Base-by-base conservation (phyloP, 2,329 filamentous ascomycete genomes). In the Boeremia lycopersici region DNA sequence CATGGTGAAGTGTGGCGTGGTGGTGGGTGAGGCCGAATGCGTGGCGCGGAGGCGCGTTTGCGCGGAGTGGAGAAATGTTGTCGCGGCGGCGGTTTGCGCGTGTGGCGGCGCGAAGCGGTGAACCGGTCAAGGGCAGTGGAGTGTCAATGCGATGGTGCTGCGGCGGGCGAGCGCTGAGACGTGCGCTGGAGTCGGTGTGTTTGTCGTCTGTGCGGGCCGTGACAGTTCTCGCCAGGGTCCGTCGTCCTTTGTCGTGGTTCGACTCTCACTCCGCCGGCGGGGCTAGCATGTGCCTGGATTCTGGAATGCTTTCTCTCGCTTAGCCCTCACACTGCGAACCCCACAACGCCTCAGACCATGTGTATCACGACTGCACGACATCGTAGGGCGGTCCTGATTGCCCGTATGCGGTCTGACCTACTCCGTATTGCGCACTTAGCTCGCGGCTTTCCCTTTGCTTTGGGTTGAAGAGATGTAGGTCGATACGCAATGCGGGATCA, bases 1-100 rank as follows among this genome's bases (percentile, higher is more conserved):
- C 69, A 72, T 72, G 42, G 54, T 65, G 56, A 58, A 48, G 43
- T 53, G 53, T 61, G 55, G 53, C 41, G 17, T 35, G 34, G 26
- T 41, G 48, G 53, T 49, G 46, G 47, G 15, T 29, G 42, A 23
- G 36, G 41, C 25, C 28, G 59, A 57, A 56, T 56, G 56, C 31
- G 29, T 33, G 29, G 48, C 58, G 59, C 59, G 61, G 52, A 48
- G 29, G 60, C 59, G 63, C 60, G 60, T 57, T 60, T 36, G 39
- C 45, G 39, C 39, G 31, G 33, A 17, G 53, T 30, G 45, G 45
- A 54, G 23, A 39, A 31, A 13, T 38, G 48, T 39, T 29, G 39
- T 51, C 15, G 41, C 41, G 30, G 46, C 36, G 41, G 52, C 17
- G 30, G 43, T 43, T 53, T 48, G 50, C 43, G 35, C 51, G 51